Base-by-base conservation (phyloP, 768 basidiomycete genomes). In the Clitopilus passeckerianus region DNA sequence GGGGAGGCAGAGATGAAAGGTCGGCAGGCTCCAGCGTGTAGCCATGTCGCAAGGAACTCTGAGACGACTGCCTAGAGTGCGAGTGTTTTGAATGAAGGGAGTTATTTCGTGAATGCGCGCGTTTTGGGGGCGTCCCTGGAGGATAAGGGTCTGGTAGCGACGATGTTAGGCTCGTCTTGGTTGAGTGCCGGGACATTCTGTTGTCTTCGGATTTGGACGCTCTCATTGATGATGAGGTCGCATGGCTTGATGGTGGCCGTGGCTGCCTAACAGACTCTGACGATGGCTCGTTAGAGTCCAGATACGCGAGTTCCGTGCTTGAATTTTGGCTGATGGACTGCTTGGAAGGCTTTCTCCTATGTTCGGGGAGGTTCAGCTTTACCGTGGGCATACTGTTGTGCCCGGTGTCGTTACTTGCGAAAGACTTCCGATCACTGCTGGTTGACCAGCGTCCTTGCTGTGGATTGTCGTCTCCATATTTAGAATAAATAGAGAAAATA, bases 401-500 rank as follows among this genome's bases (percentile, higher is more conserved):
- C 37, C 37, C 37, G 37, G 37, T 41, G 37, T 77, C 77, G 57
- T 76, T 75, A 46, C 30, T 33, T 18, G 30, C n/a, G 30, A 37
- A 55, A 5, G 74, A 67, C 34, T 65, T 71, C 53, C 68, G 74
- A 61, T 74, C 74, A 60, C 74, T 70, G 50, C 69, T 62, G 27
- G 69, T 57, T n/a, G 69, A 66, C 80, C 82, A 86, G 75, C 74
- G 73, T 7, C 65, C 61, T 43, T 64, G 69, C 61, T 58, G 61
- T 59, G 24, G 35, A 16, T 15, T 18, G 30, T 86, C 83, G 69
- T 87, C 86, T 57, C 84, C 84, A 70, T 93, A 93, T 91, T 92
- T 92, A 54, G 89, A 91, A 70, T 91, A 93, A 59, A 93, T 93
- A 57, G 89, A 86, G 68, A 88, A 85, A 68, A 93, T 89, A 12